Evolutionary conservation across 2,329 filamentous ascomycete species (phyloP).

Genomic region (Microsporum ferrugineum): DNA sequence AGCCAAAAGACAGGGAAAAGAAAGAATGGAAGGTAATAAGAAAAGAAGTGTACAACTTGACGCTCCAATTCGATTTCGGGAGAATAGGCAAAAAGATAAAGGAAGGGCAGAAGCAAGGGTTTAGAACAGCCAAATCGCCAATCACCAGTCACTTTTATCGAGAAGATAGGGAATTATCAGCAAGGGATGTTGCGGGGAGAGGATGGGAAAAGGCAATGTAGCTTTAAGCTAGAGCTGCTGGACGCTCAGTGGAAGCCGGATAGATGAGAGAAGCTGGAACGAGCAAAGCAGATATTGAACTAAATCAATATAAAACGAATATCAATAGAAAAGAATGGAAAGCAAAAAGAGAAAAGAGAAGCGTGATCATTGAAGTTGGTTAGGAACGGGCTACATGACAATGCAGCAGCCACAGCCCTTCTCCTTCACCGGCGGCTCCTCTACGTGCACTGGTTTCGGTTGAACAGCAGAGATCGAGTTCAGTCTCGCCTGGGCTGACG

Average conservation of each 20-base stretch:
- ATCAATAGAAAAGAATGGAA: neutral
- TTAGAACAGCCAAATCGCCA: neutral
- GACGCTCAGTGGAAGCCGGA: neutral
- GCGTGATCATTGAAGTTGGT: neutral
- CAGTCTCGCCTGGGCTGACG: constrained; percentile 27
- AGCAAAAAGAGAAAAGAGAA: neutral
- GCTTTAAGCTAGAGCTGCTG: neutral
- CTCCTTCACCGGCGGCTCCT: constrained; percentile 48
- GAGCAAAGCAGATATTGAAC: neutral
- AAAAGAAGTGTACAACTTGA: neutral
- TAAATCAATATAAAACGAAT: neutral
- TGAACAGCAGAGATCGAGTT: constrained; percentile 26
- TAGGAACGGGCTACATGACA: constrained; percentile 47
- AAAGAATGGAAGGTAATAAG: neutral
- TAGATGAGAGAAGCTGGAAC: neutral
- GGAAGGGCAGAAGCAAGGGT: neutral
- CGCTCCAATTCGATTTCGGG: neutral
- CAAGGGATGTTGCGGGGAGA: constrained; percentile 13
- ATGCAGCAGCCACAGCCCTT: constrained; percentile 59
- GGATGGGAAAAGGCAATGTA: constrained; percentile 11
- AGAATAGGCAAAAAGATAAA: neutral
- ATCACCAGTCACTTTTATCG: constrained; percentile 2
- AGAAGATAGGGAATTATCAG: neutral
- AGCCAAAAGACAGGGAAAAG: neutral
- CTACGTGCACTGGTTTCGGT: constrained; percentile 40